Evolutionary conservation across 495 filamentous ascomycete genomes (phyloP), one percentile per base, ranked within the genome.

Genomic region (Tetracladium setigerum): DNA sequence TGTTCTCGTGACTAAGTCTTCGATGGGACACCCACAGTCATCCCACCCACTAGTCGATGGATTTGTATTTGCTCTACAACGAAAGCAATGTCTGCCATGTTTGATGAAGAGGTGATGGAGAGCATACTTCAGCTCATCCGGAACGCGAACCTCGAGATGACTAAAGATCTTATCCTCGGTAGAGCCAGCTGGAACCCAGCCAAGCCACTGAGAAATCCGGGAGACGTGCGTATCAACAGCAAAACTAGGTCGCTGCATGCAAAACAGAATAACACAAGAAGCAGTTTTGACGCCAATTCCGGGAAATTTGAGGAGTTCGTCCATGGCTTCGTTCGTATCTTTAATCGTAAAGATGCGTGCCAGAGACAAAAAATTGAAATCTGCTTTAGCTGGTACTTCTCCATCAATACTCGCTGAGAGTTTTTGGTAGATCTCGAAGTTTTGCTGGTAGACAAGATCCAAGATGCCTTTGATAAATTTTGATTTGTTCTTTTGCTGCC

Each of bases 251-350:
- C 78, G 75, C 52, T 78, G 77, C 18, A 94, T 73, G 56, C 86
- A 89, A 61, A 94, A 94, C 2, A 91, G 70, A 11, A 84, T 64
- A 12, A 91, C 85, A 53, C 92, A 98, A 7, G 87, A 83, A 3
- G 90, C 85, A 0, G 90, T 95, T 67, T 98, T 98, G 44, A 87
- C 81, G 0, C 90, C 92, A 49, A 97, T 86, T 3, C 91, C 92
- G 2, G 84, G 84, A 38, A 83, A 92, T 44, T 76, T 82, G 41
- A 80, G 76, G 31, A 97, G 72, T 46, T 83, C 78, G 8, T 67
- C 66, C 76, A 95, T 84, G 0, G 81, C 87, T 19, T 87, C 74
- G 3, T 9, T 9, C 14, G 86, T 73, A 11, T 74, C 81, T 15
- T 67, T 62, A 45, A 94, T 65, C 12, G 66, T 66, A 51, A 86